Conservation (phyloP, 495 filamentous ascomycete genomes). For the Ascodesmis nigricans region DNA sequence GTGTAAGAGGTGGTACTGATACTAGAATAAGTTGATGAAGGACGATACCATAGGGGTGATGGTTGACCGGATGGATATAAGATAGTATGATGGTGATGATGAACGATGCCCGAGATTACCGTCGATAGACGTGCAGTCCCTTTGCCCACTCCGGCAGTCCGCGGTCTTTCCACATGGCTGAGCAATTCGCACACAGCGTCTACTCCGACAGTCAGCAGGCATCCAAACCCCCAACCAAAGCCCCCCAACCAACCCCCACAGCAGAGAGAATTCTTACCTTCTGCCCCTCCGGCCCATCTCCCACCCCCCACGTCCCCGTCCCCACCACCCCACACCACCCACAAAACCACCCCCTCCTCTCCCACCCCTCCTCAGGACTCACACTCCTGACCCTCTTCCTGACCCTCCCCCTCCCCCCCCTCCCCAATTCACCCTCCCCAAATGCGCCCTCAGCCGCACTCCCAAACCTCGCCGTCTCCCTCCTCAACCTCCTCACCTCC, state of each 20-base stretch:
- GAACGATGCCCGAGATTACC: too few relatives aligned
- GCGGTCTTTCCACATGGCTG: conserved; percentile 67
- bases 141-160: conserved; percentile 63
- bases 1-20: too few relatives aligned
- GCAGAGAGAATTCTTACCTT: conserved; percentile 36
- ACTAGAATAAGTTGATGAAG: too few relatives aligned
- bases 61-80: too few relatives aligned
- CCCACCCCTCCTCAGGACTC: conserved; percentile 60
- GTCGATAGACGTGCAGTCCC: conserved; percentile 36
- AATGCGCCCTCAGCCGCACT: conserved; percentile 24
- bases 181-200: conserved; percentile 91
- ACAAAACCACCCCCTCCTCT: conserved; percentile 74
- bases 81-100: too few relatives aligned
- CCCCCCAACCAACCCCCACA: neutral
- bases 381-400: conserved; percentile 62
- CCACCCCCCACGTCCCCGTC: conserved; percentile 74
- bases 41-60: too few relatives aligned
- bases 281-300: conserved; percentile 70
- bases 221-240: neutral
- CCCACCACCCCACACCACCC: conserved; percentile 77
- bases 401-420: conserved; percentile 69
- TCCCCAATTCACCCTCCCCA: conserved; percentile 51
- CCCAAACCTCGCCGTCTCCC: conserved; percentile 82
- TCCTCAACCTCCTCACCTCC: conserved; percentile 61
- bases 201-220: conserved; percentile 22